Conservation (phyloP, 1,284 basidiomycete species). For the Leccinum pachyderme region DNA sequence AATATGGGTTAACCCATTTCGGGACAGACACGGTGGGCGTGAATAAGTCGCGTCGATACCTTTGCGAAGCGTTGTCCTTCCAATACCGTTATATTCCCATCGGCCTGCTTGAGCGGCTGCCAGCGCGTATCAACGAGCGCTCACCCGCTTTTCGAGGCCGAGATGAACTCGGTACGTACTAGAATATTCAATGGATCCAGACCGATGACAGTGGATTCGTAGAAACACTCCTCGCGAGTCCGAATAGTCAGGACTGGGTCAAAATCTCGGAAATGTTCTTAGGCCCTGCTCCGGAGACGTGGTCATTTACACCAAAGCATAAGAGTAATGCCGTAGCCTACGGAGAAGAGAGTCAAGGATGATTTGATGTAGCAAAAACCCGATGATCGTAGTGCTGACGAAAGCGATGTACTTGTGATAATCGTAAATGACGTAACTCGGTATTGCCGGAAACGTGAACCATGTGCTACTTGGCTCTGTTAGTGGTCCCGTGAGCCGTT, state of each 20-base stretch:
- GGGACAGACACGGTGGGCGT: constrained; percentile 91
- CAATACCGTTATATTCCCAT: constrained; percentile 94
- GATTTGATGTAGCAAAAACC: constrained; percentile 3
- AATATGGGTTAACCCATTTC: constrained; percentile 80
- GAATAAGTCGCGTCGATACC: constrained; percentile 90
- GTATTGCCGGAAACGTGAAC: background rate
- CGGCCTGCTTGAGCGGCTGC: constrained; percentile 86
- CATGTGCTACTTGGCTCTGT: background rate
- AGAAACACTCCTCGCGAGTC: constrained; percentile 85
- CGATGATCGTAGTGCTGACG: background rate
- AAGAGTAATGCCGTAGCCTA: constrained; percentile 70
- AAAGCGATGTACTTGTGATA: background rate
- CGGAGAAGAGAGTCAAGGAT: constrained; percentile 55
- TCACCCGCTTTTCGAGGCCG: constrained; percentile 85
- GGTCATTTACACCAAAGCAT: constrained; percentile 73
- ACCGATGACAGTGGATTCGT: constrained; percentile 6
- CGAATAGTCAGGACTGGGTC: constrained; percentile 89
- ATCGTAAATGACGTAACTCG: background rate
- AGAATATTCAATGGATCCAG: background rate
- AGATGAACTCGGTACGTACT: constrained; percentile 72
- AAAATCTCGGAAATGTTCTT: constrained; percentile 95
- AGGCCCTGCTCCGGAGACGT: constrained; percentile 65
- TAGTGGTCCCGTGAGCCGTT: background rate
- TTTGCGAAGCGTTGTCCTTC: constrained; percentile 94
- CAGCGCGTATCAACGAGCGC: constrained; percentile 85